Evolutionary conservation across 2,329 filamentous ascomycete species (phyloP), one percentile per base, ranked within the genome.

Genomic region (Magnaporthiopsis incrustans): DNA sequence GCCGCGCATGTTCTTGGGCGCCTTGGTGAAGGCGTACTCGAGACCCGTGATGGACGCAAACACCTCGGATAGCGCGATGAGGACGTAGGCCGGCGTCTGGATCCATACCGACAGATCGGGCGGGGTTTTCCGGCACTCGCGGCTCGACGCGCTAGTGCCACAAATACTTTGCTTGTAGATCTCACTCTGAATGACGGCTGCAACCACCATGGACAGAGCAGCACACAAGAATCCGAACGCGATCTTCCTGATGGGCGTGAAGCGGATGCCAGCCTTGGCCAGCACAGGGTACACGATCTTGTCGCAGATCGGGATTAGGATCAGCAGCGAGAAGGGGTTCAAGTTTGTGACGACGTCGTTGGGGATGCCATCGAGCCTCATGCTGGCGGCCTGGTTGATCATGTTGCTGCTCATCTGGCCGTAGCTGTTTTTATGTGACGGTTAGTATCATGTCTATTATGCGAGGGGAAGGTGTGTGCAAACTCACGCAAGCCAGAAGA

Each of bases 331-430:
- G 66, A 93, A 84, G 0, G 89, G 88, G 72, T 92, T 87, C 57
- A 92, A 81, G 75, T 92, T 92, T 67, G 84, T 82, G 68, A 93
- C 81, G 64, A 92, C 80, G 71, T 93, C 89, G 77, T 92, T 93
- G 66, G 90, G 90, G 3, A 92, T 81, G 18, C 89, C 89, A 68
- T 88, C 82, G 3, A 88, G 82, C 33, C 82, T 70, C 88, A 90
- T 88, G 12, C 81, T 82, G 12, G 82, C 82, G 2, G 85, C 87
- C 73, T 91, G 89, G 10, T 82, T 84, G 60, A 83, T 79, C 26
- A 86, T 74, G 72, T 86, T 86, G 74, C 82, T 85, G 74, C 80
- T 83, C 66, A 86, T 76, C 11, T 60, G 58, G 59, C 27, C 27
- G 14, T 60, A 61, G 0, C 44, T 35, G 30, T 60, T 22, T n/a